Conservation (phyloP, 345 rosid species). For the Salix viminalis region DNA sequence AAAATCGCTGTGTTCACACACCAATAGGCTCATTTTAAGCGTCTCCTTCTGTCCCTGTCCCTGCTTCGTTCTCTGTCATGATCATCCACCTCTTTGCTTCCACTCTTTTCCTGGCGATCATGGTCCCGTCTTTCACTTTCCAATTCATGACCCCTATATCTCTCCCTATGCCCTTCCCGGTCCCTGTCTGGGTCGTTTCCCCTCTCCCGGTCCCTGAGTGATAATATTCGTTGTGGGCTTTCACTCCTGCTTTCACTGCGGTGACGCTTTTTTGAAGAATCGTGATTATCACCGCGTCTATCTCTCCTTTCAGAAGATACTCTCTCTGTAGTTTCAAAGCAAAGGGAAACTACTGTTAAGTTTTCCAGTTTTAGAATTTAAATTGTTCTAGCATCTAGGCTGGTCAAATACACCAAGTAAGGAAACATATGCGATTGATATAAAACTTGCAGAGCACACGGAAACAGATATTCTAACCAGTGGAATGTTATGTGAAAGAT, state of each 20-base stretch:
- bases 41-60: constrained; percentile 70
- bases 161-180: constrained; percentile 40
- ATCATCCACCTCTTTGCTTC: constrained; percentile 41
- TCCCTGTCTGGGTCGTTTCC: constrained; percentile 34
- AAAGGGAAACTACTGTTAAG: not conserved
- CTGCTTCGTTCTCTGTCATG: constrained; percentile 60
- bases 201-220: constrained; percentile 19
- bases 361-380: not conserved
- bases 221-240: constrained; percentile 69
- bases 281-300: constrained; percentile 52
- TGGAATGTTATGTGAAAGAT: too few relatives aligned
- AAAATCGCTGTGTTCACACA: not conserved
- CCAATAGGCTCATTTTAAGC: constrained; percentile 30
- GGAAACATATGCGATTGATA: not conserved
- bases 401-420: not conserved
- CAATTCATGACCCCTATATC: constrained; percentile 41
- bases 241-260: constrained; percentile 60
- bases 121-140: constrained; percentile 51
- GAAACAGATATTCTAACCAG: not conserved
- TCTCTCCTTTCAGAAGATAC: constrained; percentile 56
- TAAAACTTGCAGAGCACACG: not conserved
- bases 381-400: not conserved
- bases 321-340: constrained; percentile 45
- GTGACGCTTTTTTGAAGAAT: constrained; percentile 71
- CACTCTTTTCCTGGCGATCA: constrained; percentile 64